phyloP scores from a whole-genome alignment of 129 eudicot genomes.

The Saussurea involucrata region DNA sequence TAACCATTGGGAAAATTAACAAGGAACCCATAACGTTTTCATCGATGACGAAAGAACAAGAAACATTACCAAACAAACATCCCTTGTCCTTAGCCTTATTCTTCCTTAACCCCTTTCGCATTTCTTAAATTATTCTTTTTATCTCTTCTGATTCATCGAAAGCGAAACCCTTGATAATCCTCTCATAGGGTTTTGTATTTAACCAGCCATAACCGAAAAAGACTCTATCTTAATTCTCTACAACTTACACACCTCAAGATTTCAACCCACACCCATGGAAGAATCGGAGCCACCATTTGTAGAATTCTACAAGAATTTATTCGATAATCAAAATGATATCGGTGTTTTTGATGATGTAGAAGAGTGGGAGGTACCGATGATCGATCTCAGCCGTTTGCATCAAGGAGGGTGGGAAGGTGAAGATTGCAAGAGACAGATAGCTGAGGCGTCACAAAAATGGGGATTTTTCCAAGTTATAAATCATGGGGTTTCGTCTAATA shows the following conservation, averaged over 20 bases:
- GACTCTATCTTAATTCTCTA: background rate
- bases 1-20: slow-evolving; percentile 12
- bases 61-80: slow-evolving; percentile 19
- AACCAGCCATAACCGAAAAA: background rate
- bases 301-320: slow-evolving; percentile 45
- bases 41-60: slow-evolving; percentile 54
- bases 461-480: slow-evolving; percentile 86
- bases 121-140: background rate
- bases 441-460: slow-evolving; percentile 76
- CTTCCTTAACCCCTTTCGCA: background rate
- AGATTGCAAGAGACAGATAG: slow-evolving; percentile 54
- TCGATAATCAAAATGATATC: background rate
- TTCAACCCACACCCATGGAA: slow-evolving; percentile 38
- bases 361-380: slow-evolving; percentile 63
- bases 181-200: background rate
- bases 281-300: slow-evolving; percentile 63
- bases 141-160: background rate
- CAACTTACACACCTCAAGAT: background rate
- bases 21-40: slow-evolving; percentile 38
- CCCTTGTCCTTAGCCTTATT: slow-evolving; percentile 19
- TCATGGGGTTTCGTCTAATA: slow-evolving; percentile 57
- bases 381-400: slow-evolving; percentile 55
- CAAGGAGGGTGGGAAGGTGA: slow-evolving; percentile 37
- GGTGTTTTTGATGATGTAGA: slow-evolving; percentile 24
- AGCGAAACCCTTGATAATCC: background rate